Evolutionary conservation across 257 asterid genomes (phyloP), one percentile per base, ranked within the genome.

Genomic region (Solanum virginianum): DNA sequence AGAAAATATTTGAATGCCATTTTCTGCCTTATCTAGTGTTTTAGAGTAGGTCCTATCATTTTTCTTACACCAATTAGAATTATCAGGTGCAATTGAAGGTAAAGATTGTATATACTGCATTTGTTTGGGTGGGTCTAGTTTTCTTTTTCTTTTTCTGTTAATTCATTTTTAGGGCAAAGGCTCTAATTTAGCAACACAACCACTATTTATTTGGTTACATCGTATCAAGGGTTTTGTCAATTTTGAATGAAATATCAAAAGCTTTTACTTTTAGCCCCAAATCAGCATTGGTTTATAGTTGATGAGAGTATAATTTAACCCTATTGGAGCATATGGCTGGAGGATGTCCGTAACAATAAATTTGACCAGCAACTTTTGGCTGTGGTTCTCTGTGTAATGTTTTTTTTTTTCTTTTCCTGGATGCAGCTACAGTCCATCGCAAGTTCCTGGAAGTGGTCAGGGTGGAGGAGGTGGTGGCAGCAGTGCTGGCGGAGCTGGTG

Each of bases 401-500:
- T 59, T 59, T 55, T 41, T 41, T 32, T 18, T 63, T 49, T 4
- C 39, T 63, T 59, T 88, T 29, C 56, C 84, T 36, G 77, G 80
- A 80, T 85, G 79, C 84, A 97, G 98, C 87, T 88, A 85, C 88
- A 97, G 89, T 70, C 97, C 90, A n/a, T 83, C 92, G 3, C 96
- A 94, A 88, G 92, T 89, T 77, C 93, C 94, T 77, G 89, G 54
- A 22, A 91, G 87, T 68, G 88, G 81, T 3, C 75, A 36, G 5
- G 87, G 87, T 7, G 88, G 89, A 51, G 91, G 85, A 57, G 93
- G 87, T 26, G 77, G 85, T 45, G 80, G 80, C 15, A 93, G 90
- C 41, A 91, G 56, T 11, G 91, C 88, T 72, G 91, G 84, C 6
- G 87, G 84, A 80, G 92, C 79, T 81, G 90, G 90, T 86, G 96